Evolutionary conservation across 768 basidiomycete genomes (phyloP), one percentile per base, ranked within the genome.

Genomic region (Termitomyces heimii): DNA sequence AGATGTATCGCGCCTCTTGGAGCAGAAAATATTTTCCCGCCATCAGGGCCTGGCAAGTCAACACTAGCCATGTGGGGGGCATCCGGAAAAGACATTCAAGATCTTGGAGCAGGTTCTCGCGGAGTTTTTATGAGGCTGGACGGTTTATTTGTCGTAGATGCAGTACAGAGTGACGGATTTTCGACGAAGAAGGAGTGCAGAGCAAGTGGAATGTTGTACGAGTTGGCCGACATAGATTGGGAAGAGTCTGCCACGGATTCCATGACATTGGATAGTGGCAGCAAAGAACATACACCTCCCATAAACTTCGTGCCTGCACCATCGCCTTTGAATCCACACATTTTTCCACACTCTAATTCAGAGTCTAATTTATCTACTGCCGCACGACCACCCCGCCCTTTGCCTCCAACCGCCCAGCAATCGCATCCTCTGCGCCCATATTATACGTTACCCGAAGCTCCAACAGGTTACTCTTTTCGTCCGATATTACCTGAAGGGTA

Each of bases 221-320:
- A 93, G 68, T 75, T 93, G 32, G 90, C 82, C 2, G 91, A 92
- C 58, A 74, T 78, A 50, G 88, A 87, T 56, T 92, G 84, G 85
- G 83, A 80, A 46, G 55, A 61, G 35, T 44, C 52, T 40, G 10
- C 31, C 10, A 13, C 39, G 22, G 42, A 49, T 48, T 18, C 24
- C 16, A 26, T 5, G 29, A 9, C 24, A 26, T 31, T 26, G 29
- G 31, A 31, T 16, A 18, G 18, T 29, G n/a, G 29, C 39, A 20
- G 43, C 43, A 56, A 43, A 16, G 40, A 46, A 34, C 26, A 43
- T 43, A 31, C 31, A n/a, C 13, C 51, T 29, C 46, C 60, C 9
- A 52, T 55, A 31, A 28, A 37, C 18, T 60, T 57, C 37, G 34
- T 71, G 60, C 63, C 66, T 5, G 67, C 64, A 18, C 67, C 68